Evolutionary conservation across 768 basidiomycete species (phyloP), one percentile per base, ranked within the genome.

Genomic region (Lactifluus volemus): DNA sequence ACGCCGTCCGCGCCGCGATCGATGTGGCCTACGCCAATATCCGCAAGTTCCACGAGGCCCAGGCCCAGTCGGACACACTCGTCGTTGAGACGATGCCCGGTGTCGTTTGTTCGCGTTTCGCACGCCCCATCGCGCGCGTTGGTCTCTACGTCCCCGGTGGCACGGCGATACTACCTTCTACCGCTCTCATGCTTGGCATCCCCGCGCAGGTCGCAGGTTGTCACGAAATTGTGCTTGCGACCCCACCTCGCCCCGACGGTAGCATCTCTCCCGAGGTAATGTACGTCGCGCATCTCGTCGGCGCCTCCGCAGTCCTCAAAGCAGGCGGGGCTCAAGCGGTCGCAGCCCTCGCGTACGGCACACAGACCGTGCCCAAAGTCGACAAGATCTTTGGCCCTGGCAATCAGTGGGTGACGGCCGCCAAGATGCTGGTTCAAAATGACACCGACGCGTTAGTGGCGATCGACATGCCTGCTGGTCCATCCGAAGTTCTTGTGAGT

Each of bases 341-440:
- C 17, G 92, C 94, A 29, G 95, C 97, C 0, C 79, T 99, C 77
- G 97, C 97, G 1, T 98, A 98, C 71, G 97, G 97, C 19, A 99
- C 97, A 6, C 79, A 90, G 71, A 88, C 88, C 4, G 92, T 95
- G 6, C 92, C 94, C 15, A 98, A 99, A 74, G 96, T 98, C 29
- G 97, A 99, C 79, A 99, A 99, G 77, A 94, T 99, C 67, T 96
- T 98, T 70, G 97, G 97, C 9, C 97, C 97, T 6, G 97, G 97
- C 29, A 99, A 99, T 71, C 97, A 98, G 72, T 99, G 95, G 93
- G 97, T 99, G 25, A 99, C 96, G 2, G 97, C 97, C 1, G 97
- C 96, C 54, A 99, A 99, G 77, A 98, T 99, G 97, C 75, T 96
- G 56, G 96, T 99, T 29, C 95, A 98, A 71, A 99, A 98, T 73